Evolutionary conservation across 192 early-diverging fungal species (phyloP).

Genomic region (Radiomyces spectabilis): DNA sequence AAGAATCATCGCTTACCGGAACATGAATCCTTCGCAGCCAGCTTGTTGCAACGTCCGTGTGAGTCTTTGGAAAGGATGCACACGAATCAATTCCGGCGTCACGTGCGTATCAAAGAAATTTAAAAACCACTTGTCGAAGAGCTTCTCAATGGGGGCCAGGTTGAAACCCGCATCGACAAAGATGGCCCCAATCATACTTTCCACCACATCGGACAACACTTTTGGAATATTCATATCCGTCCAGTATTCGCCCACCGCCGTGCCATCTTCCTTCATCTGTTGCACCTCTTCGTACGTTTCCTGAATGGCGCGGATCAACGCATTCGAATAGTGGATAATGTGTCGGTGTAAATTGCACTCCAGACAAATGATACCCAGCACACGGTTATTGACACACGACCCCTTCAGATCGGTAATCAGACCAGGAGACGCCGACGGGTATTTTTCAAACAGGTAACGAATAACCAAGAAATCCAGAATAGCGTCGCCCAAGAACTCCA

Average conservation of each 20-base stretch:
- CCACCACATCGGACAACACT: constrained; percentile 80
- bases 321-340: constrained; percentile 55
- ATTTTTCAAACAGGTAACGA: constrained; percentile 62
- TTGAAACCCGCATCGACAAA: constrained; percentile 78
- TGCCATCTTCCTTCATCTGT: constrained; percentile 17
- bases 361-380: constrained; percentile 67
- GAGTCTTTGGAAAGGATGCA: constrained; percentile 37
- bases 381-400: constrained; percentile 79
- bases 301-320: constrained; percentile 49
- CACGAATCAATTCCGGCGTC: constrained; percentile 30
- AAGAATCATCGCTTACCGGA: constrained; percentile 26
- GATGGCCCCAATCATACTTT: constrained; percentile 80
- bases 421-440: constrained; percentile 63
- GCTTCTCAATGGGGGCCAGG: constrained; percentile 32
- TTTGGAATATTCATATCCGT: constrained; percentile 77
- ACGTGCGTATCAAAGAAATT: constrained; percentile 36
- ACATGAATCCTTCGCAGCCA: constrained; percentile 32
- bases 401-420: constrained; percentile 79
- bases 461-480: constrained; percentile 77
- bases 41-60: constrained; percentile 25
- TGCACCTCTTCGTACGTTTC: constrained; percentile 47
- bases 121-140: constrained; percentile 31
- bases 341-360: constrained; percentile 54
- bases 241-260: constrained; percentile 65
- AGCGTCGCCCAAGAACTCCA: constrained; percentile 85